phyloP scores from a whole-genome alignment of 1,139 yeast genomes.

The Spencermartinsiella ligniputridi region DNA sequence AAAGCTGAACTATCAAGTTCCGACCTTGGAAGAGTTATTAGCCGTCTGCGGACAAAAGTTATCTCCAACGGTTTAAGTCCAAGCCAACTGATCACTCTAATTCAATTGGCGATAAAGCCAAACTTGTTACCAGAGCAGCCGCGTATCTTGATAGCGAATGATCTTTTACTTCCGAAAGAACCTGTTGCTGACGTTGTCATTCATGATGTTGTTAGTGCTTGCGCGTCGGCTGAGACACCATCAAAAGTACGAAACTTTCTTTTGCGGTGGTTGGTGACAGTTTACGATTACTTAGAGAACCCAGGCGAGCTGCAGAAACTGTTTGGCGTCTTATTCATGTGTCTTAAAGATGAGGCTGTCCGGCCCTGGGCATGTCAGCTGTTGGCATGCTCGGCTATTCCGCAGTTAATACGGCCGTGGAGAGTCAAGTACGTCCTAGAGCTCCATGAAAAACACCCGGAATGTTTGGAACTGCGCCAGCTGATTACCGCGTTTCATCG shows the following conservation, averaged over 20 bases:
- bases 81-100: conserved; percentile 8
- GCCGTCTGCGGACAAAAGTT: background rate
- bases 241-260: conserved; percentile 35
- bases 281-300: conserved; percentile 31
- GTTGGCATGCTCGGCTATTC: conserved; percentile 36
- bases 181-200: conserved; percentile 28
- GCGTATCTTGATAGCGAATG: conserved; percentile 22
- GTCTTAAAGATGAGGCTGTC: conserved; percentile 42
- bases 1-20: no score
- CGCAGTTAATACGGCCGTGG: conserved; percentile 36
- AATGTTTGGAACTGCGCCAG: conserved; percentile 32
- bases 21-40: no score
- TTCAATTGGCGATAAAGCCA: conserved; percentile 11
- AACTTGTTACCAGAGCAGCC: conserved; percentile 11
- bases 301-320: conserved; percentile 25
- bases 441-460: conserved; percentile 32
- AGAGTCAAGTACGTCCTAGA: conserved; percentile 35
- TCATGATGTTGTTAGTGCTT: conserved; percentile 27
- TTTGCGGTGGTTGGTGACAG: conserved; percentile 40
- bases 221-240: conserved; percentile 30
- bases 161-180: conserved; percentile 33
- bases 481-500: conserved; percentile 31
- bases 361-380: conserved; percentile 44
- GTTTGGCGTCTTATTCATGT: conserved; percentile 40
- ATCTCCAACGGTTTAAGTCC: conserved; percentile 10